Percentiles rank a stretch among this genome's conserved stretches.
Evolutionary conservation across 495 filamentous ascomycete genomes (phyloP).

Genomic region (Daldinia caldariorum): DNA sequence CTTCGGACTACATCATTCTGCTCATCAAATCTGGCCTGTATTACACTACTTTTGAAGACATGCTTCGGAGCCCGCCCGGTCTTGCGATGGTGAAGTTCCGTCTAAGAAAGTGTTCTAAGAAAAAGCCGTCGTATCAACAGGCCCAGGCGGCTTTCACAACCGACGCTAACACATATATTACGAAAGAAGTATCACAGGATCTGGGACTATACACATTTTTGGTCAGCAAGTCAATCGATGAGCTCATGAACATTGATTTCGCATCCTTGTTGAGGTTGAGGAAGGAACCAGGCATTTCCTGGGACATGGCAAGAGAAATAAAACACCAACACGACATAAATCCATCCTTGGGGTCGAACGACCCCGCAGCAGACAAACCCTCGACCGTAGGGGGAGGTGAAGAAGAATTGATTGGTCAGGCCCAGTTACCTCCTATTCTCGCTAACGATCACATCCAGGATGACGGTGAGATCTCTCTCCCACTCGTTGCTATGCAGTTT

Average conservation of each 20-base stretch:
- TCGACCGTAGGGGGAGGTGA: constrained; percentile 5
- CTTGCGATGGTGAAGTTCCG: constrained; percentile 46
- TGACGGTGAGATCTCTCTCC: constrained; percentile 61
- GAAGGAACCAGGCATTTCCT: constrained; percentile 61
- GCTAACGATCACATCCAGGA: constrained; percentile 32
- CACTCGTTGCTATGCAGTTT: constrained; percentile 82
- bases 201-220: constrained; percentile 64
- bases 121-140: constrained; percentile 64
- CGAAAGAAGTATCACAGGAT: background rate
- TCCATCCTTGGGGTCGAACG: no score
- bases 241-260: constrained; percentile 75
- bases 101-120: constrained; percentile 62
- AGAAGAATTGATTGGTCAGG: constrained; percentile 18
- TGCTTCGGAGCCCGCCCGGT: constrained; percentile 18
- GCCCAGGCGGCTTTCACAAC: constrained; percentile 63
- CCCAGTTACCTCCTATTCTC: constrained; percentile 25
- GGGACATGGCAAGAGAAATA: constrained; percentile 76
- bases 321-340: constrained; percentile 18
- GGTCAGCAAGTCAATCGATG: constrained; percentile 76
- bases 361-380: background rate
- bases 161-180: background rate
- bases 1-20: constrained; percentile 76
- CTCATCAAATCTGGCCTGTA: constrained; percentile 71
- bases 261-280: constrained; percentile 70
- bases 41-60: constrained; percentile 65